Conservation (phyloP, 148 eudicot genomes). For the Salicornia ramosissima region DNA sequence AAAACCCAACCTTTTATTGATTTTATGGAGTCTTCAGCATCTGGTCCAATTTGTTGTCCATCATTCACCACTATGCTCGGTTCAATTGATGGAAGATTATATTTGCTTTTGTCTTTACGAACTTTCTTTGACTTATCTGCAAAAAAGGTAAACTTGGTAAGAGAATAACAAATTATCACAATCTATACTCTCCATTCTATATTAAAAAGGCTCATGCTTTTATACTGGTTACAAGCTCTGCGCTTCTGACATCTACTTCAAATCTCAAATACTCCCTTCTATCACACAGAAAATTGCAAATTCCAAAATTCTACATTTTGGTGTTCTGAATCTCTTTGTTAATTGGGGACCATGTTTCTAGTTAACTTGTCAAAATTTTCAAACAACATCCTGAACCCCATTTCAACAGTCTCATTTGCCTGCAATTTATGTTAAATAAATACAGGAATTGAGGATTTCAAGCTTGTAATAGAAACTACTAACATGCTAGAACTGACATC, state of each 20-base stretch:
- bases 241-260: too few relatives aligned
- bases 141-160: not conserved
- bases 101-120: slow-evolving; percentile 21
- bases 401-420: not conserved
- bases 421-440: too few relatives aligned
- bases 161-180: not conserved
- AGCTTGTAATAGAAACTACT: too few relatives aligned
- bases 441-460: too few relatives aligned
- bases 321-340: too few relatives aligned
- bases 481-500: not conserved
- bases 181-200: not conserved
- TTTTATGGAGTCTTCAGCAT: slow-evolving; percentile 1
- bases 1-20: slow-evolving; percentile 16
- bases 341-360: too few relatives aligned
- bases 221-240: not conserved
- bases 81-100: slow-evolving; percentile 5
- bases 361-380: too few relatives aligned
- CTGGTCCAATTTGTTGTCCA: slow-evolving; percentile 12
- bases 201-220: not conserved
- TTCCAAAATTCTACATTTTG: not conserved
- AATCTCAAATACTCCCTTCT: too few relatives aligned
- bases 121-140: slow-evolving; percentile 24
- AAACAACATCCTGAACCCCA: not conserved
- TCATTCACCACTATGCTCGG: slow-evolving; percentile 6
- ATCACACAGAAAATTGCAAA: not conserved